These are phyloP conservation scores for Aspergillus olivimuriae DNA, from an alignment of 495 filamentous ascomycete species.

Conservation along the genomic window DNA sequence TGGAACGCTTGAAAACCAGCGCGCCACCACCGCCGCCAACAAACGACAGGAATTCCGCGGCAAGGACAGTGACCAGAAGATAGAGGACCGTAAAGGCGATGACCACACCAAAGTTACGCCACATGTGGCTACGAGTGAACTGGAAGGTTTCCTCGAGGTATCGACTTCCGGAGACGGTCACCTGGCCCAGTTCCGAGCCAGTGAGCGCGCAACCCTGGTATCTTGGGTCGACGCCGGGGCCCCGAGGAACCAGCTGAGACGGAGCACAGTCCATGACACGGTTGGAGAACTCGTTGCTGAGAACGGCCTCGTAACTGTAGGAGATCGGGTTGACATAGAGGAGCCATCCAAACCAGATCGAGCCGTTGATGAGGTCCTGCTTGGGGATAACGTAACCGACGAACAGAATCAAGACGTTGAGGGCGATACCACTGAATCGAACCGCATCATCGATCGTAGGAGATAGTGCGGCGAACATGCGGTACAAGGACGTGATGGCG, in stretches of 20 bases:
- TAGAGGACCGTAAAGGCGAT: constrained; percentile 65
- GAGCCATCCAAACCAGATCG: constrained; percentile 80
- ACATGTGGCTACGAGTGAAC: constrained; percentile 61
- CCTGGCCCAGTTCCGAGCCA: constrained; percentile 42
- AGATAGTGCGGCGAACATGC: constrained; percentile 70
- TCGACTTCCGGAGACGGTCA: constrained; percentile 47
- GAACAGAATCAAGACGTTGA: constrained; percentile 67
- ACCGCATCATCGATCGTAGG: constrained; percentile 69
- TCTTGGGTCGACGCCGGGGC: constrained; percentile 38
- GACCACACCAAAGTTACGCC: constrained; percentile 76
- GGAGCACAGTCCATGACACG: constrained; percentile 55
- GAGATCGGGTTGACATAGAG: constrained; percentile 67
- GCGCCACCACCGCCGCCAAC: constrained; percentile 51
- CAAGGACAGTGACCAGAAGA: constrained; percentile 58
- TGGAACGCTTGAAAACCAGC: constrained; percentile 63
- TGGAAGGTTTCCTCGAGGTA: constrained; percentile 52
- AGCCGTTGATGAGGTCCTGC: constrained; percentile 49
- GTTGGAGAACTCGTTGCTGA: constrained; percentile 62
- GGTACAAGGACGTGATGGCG: constrained; percentile 61
- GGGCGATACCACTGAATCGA: constrained; percentile 59
- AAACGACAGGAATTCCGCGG: constrained; percentile 48
- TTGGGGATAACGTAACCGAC: constrained; percentile 77
- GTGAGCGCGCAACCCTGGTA: constrained; percentile 59
- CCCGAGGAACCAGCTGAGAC: constrained; percentile 49
- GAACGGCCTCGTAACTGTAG: constrained; percentile 67